These are phyloP conservation scores for Blastobotrys parvus DNA, from an alignment of 805 yeast genomes.

Conservation along the genomic window DNA sequence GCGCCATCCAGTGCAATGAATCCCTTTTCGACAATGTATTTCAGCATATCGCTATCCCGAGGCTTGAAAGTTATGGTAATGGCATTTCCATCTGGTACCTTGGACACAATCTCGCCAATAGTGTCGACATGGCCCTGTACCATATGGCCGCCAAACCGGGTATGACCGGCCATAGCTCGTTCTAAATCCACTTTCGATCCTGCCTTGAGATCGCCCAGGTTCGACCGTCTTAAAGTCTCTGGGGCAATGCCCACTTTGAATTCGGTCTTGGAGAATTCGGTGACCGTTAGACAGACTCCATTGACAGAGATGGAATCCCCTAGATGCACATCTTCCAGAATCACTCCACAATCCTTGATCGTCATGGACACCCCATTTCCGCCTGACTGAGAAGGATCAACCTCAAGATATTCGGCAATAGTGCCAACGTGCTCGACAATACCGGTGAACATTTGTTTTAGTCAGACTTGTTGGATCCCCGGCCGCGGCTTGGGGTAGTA, in stretches of 20 bases:
- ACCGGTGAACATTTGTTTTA: constrained; percentile 75
- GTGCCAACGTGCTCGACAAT: constrained; percentile 79
- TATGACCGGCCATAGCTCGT: constrained; percentile 78
- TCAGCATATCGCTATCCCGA: constrained; percentile 48
- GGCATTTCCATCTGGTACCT: constrained; percentile 60
- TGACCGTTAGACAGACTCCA: constrained; percentile 88
- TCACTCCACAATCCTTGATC: constrained; percentile 50
- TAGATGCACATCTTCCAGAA: constrained; percentile 72
- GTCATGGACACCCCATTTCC: constrained; percentile 70
- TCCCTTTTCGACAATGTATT: constrained; percentile 90
- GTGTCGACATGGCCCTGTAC: constrained; percentile 98
- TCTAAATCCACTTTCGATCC: constrained; percentile 78
- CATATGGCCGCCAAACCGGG: constrained; percentile 91
- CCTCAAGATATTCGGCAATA: constrained; percentile 38
- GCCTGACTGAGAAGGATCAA: constrained; percentile 46
- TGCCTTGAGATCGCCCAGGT: constrained; percentile 49
- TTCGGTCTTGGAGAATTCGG: constrained; percentile 50
- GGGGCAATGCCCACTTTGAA: constrained; percentile 92
- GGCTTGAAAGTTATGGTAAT: constrained; percentile 66
- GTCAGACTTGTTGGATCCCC: not conserved
- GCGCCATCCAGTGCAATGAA: constrained; percentile 91
- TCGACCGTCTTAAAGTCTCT: constrained; percentile 79
- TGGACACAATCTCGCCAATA: constrained; percentile 53
- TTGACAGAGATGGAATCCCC: constrained; percentile 92
- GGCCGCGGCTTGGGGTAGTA: not conserved